A percentile compares a stretch with the other conserved stretches of the same genome.
Evolutionary conservation across 805 yeast species (phyloP).

Genomic region (Ogataea kodamae): DNA sequence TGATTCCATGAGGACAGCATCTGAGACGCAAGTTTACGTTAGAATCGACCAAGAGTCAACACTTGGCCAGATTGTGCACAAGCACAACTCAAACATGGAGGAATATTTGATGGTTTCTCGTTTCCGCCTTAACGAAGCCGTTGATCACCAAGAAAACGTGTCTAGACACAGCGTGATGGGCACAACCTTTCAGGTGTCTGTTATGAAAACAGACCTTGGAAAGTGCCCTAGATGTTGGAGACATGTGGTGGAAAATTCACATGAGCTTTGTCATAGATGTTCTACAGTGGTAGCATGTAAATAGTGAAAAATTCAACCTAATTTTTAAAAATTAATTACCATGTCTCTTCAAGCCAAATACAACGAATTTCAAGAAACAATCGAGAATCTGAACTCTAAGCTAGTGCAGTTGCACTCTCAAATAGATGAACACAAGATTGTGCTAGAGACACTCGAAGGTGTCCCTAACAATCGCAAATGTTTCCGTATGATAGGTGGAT

Average conservation of each 20-base stretch:
- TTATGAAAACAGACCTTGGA: constrained; percentile 36
- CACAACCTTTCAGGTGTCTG: constrained; percentile 34
- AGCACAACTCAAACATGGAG: constrained; percentile 42
- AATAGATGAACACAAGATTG: constrained; percentile 46
- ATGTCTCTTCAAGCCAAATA: constrained; percentile 43
- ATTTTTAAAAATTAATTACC: not conserved
- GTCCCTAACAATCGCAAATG: constrained; percentile 67
- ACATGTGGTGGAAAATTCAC: constrained; percentile 48
- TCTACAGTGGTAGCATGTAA: constrained; percentile 33
- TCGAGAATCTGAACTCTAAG: constrained; percentile 45
- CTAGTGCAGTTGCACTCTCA: constrained; percentile 47
- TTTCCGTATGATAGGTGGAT: constrained; percentile 92
- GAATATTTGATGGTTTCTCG: constrained; percentile 65
- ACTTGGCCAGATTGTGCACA: constrained; percentile 18
- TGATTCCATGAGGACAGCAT: constrained; percentile 48
- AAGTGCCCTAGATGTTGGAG: constrained; percentile 98
- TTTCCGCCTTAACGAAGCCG: constrained; percentile 36
- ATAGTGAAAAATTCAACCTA: constrained; percentile 3
- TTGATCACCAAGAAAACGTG: constrained; percentile 21
- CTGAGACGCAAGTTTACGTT: constrained; percentile 52
- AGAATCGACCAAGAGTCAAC: constrained; percentile 13
- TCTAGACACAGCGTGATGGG: constrained; percentile 30
- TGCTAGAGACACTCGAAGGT: constrained; percentile 51
- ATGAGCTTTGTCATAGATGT: constrained; percentile 67
- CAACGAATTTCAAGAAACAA: constrained; percentile 48